Conservation (phyloP, 1,284 basidiomycete species). For the Golubevia pallescens region DNA sequence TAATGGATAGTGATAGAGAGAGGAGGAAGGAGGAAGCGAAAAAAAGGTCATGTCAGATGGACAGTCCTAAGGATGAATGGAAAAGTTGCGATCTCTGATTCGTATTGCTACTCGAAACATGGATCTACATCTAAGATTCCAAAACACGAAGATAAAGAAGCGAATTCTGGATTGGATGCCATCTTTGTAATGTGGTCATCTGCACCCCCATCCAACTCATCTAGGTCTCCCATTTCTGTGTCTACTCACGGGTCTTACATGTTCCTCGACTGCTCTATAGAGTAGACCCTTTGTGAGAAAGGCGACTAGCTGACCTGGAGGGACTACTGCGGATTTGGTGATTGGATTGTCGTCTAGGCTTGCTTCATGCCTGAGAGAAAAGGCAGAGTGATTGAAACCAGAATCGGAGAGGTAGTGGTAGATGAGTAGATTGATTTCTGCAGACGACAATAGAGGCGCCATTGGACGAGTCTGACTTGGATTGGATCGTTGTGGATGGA, state of each 20-base stretch:
- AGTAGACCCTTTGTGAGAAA: slow-evolving; percentile 57
- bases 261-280: slow-evolving; percentile 55
- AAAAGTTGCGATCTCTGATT: not conserved
- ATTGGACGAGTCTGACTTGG: not conserved
- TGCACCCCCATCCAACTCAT: no score
- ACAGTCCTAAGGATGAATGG: no score
- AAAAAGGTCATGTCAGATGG: no score
- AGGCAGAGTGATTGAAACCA: slow-evolving; percentile 52
- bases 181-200: no score
- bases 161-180: no score
- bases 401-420: slow-evolving; percentile 64
- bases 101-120: not conserved
- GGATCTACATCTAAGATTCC: not conserved
- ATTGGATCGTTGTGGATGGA: no score
- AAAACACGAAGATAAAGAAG: not conserved
- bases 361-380: slow-evolving; percentile 55
- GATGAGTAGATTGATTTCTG: slow-evolving; percentile 59
- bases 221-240: no score
- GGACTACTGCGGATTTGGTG: slow-evolving; percentile 49
- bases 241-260: slow-evolving; percentile 23
- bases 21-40: not conserved
- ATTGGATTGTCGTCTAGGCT: slow-evolving; percentile 55
- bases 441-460: slow-evolving; percentile 47
- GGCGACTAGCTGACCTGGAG: slow-evolving; percentile 52
- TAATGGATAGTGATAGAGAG: slow-evolving; percentile 3